Conservation (phyloP, 2,329 filamentous ascomycete genomes). For the Aspergillus sp. region DNA sequence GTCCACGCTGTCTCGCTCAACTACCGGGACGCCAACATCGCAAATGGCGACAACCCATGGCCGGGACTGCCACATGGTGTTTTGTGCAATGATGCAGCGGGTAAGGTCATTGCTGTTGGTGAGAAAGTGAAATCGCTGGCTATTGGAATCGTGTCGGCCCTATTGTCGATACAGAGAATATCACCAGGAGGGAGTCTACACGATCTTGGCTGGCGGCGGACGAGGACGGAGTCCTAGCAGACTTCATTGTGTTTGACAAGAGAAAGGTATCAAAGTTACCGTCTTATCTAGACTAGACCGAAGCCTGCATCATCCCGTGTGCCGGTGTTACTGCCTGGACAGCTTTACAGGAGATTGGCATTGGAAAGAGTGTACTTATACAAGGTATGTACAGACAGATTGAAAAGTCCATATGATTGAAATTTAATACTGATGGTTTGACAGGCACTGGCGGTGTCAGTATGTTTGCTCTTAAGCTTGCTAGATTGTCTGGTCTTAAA, state of each 20-base stretch:
- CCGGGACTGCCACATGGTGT: constrained; percentile 28
- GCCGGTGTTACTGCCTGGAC: constrained; percentile 45
- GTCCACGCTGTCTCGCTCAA: constrained; percentile 19
- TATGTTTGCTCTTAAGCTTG: constrained; percentile 32
- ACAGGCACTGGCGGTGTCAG: constrained; percentile 34
- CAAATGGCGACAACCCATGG: constrained; percentile 35
- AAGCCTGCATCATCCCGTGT: constrained; percentile 37
- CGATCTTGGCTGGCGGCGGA: constrained; percentile 43
- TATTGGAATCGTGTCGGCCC: constrained; percentile 36
- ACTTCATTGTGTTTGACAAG: constrained; percentile 40
- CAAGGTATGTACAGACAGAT: constrained; percentile 36
- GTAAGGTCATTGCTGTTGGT: constrained; percentile 37
- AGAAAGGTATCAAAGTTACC: constrained; percentile 32
- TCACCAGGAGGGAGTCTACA: constrained; percentile 32
- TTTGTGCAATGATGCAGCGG: constrained; percentile 39
- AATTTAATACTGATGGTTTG: not conserved
- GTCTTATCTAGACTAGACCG: constrained; percentile 30
- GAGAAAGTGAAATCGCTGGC: constrained; percentile 26
- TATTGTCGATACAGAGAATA: constrained; percentile 35
- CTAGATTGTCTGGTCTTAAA: constrained; percentile 24
- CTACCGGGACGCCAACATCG: constrained; percentile 21
- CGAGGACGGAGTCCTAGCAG: constrained; percentile 41
- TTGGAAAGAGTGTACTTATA: constrained; percentile 41
- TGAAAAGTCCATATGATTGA: too few species aligned
- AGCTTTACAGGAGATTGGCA: constrained; percentile 34